Percentiles rank a stretch among this genome's conserved stretches.
Conservation (phyloP, 2,329 filamentous ascomycete species). For the Cladophialophora exuberans region DNA sequence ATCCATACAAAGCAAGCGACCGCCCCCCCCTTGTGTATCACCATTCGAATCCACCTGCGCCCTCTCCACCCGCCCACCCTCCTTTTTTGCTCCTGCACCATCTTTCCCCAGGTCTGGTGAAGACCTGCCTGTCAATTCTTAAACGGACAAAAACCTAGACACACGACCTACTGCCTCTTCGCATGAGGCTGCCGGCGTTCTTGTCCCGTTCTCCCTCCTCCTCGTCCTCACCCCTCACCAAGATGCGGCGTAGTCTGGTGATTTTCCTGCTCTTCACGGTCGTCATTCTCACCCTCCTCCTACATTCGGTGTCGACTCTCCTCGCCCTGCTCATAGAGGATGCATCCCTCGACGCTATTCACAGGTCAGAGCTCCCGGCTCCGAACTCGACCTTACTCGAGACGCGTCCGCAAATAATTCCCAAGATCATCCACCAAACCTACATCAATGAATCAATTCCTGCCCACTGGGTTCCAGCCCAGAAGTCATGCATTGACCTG, state of each 20-base stretch:
- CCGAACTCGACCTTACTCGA: slow-evolving; percentile 64
- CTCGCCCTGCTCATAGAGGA: slow-evolving; percentile 71
- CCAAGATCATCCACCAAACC: slow-evolving; percentile 78
- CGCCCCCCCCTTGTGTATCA: no score
- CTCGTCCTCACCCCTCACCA: slow-evolving; percentile 31
- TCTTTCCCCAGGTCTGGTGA: no score
- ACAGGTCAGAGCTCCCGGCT: slow-evolving; percentile 66
- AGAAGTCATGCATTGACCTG: slow-evolving; percentile 67
- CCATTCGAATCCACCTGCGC: no score
- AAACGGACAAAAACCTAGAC: no score
- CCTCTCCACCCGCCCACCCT: no score
- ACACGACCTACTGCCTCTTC: neutral
- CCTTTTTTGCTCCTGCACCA: no score
- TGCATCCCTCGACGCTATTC: slow-evolving; percentile 68
- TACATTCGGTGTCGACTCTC: slow-evolving; percentile 71
- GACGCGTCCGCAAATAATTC: slow-evolving; percentile 64
- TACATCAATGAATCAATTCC: slow-evolving; percentile 73
- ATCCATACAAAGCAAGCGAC: no score
- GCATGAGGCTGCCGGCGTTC: slow-evolving; percentile 1
- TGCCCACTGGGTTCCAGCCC: slow-evolving; percentile 65
- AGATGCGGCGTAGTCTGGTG: slow-evolving; percentile 63
- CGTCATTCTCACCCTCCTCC: slow-evolving; percentile 64
- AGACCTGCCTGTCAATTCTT: no score
- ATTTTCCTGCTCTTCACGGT: slow-evolving; percentile 69
- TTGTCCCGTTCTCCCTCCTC: neutral